Percentiles rank a stretch among this genome's conserved stretches.
Evolutionary conservation across 2,329 filamentous ascomycete species (phyloP).

Genomic region (Malbranchea zuffiana): DNA sequence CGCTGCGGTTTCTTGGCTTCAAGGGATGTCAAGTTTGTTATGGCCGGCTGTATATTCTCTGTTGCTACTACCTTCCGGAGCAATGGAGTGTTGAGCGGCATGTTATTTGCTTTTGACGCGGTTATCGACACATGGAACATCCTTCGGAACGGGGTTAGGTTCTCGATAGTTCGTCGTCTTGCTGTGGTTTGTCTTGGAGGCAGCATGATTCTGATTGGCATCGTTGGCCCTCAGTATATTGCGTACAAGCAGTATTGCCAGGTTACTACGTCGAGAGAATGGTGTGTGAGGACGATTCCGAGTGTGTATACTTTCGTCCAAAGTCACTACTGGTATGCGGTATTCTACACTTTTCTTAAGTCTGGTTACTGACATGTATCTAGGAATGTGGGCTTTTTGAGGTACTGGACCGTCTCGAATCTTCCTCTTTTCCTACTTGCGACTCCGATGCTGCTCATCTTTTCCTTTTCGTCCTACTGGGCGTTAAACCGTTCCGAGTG

Average conservation of each 20-base stretch:
- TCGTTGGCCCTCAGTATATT: slow-evolving; percentile 58
- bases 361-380: slow-evolving; percentile 15
- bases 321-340: slow-evolving; percentile 69
- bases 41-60: slow-evolving; percentile 59
- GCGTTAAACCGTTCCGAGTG: slow-evolving; percentile 23
- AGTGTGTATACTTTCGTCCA: slow-evolving; percentile 92
- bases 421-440: slow-evolving; percentile 80
- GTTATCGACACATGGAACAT: slow-evolving; percentile 35
- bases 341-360: background rate
- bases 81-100: slow-evolving; percentile 75
- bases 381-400: slow-evolving; percentile 79
- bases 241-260: slow-evolving; percentile 65
- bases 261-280: slow-evolving; percentile 43
- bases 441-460: slow-evolving; percentile 59
- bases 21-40: slow-evolving; percentile 44
- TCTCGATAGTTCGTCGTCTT: slow-evolving; percentile 43
- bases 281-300: slow-evolving; percentile 64
- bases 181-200: slow-evolving; percentile 55
- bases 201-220: slow-evolving; percentile 54
- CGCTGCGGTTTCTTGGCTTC: slow-evolving; percentile 18
- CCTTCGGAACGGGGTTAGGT: slow-evolving; percentile 25
- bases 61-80: slow-evolving; percentile 63
- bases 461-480: slow-evolving; percentile 51
- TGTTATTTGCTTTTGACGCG: slow-evolving; percentile 59
- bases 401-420: slow-evolving; percentile 83